Evolutionary conservation across 1,284 basidiomycete genomes (phyloP), one percentile per base, ranked within the genome.

Genomic region (Fomitopsis betulina): DNA sequence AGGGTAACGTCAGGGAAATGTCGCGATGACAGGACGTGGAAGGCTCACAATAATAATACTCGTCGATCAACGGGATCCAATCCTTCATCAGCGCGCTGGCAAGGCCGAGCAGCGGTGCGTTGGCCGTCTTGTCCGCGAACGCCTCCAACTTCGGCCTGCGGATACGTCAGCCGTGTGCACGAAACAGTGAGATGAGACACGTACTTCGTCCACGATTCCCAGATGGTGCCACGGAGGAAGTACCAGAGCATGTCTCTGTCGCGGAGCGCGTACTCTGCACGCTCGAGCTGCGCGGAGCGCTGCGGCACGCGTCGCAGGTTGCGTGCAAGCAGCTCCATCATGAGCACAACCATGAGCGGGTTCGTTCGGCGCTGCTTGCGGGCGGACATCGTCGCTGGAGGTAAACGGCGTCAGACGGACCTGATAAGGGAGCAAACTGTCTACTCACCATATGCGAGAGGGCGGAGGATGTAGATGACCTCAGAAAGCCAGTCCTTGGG

Each of bases 61-160:
- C 92, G 73, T 98, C 91, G 63, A 98, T 93, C 67, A 98, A 76
- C 10, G 94, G 94, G 62, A 97, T 83, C 88, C 96, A 98, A 68
- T 96, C 94, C 63, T 86, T 85, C 60, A 95, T 73, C 57, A 97
- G 77, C 23, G 86, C 85, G 57, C 92, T 84, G 33, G 94, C 73
- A 53, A 96, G 69, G 27, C 89, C 86, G 27, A 98, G 67, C 38
- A 96, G 60, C 25, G 94, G 93, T 54, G 83, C 80, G 60, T 79
- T 77, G 19, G 86, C 79, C 25, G 87, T 81, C 47, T 72, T 75
- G 50, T 83, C 74, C 64, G 83, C 82, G 67, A 91, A 71, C 10
- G 78, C 75, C 70, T 89, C 81, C 64, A 94, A 69, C 76, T 94
- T 90, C 52, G 93, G 91, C 62, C 91, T 93, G 64, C 12, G 13